phyloP scores from a whole-genome alignment of 2,329 filamentous ascomycete species.

The Arthrobotrys sphaeroides region DNA sequence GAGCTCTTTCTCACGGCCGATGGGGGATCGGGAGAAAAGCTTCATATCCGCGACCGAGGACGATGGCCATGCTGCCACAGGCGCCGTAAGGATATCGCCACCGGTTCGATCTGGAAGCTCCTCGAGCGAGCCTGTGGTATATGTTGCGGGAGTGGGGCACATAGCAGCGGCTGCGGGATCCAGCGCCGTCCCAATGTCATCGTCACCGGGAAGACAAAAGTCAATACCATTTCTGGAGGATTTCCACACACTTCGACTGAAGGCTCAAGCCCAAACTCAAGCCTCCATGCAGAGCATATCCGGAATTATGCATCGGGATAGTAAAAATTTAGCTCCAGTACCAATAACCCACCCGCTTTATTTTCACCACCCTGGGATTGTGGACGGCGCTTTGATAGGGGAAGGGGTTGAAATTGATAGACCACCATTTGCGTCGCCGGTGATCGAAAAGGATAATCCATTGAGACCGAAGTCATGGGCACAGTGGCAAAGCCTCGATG shows the following conservation, averaged over 20 bases:
- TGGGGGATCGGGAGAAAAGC: conserved; percentile 20
- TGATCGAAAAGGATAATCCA: conserved; percentile 26
- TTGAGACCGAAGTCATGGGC: conserved; percentile 21
- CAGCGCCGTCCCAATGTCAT: conserved; percentile 37
- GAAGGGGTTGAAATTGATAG: conserved; percentile 20
- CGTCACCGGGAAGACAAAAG: conserved; percentile 22
- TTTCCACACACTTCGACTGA: conserved; percentile 19
- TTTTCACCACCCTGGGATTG: conserved; percentile 11
- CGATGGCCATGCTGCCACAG: conserved; percentile 16
- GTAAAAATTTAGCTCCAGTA: not conserved
- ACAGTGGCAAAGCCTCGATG: conserved; percentile 25
- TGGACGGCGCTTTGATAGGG: conserved; percentile 32
- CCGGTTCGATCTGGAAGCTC: conserved; percentile 40
- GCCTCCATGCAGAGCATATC: conserved; percentile 41
- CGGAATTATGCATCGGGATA: conserved; percentile 46
- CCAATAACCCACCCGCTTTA: not conserved
- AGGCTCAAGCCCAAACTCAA: conserved; percentile 24
- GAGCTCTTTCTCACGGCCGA: conserved; percentile 19
- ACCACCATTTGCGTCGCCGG: conserved; percentile 26
- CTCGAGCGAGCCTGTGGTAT: conserved; percentile 43
- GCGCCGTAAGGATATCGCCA: conserved; percentile 39
- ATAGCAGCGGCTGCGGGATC: conserved; percentile 23
- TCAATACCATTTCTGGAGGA: conserved; percentile 39
- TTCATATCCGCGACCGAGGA: conserved; percentile 18
- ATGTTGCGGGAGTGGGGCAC: conserved; percentile 23